A percentile compares a stretch with the other conserved stretches of the same genome.
phyloP scores from a whole-genome alignment of 2,329 filamentous ascomycete genomes.

The Sphaerulina vaccinii region DNA sequence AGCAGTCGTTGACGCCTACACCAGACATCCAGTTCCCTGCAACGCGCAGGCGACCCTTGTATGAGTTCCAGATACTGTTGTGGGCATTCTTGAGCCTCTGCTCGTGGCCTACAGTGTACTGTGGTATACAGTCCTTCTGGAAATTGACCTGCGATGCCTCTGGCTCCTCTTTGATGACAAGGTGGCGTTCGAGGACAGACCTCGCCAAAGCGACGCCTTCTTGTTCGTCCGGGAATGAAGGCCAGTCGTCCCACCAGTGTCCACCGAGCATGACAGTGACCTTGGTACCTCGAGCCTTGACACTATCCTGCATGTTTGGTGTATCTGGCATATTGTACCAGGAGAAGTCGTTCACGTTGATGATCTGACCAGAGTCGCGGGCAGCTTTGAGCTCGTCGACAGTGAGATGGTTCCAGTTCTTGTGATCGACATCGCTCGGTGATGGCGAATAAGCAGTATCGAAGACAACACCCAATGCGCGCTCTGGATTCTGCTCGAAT shows the following conservation, averaged over 20 bases:
- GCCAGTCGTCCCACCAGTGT: conserved; percentile 77
- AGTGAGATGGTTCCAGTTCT: conserved; percentile 27
- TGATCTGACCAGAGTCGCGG: conserved; percentile 28
- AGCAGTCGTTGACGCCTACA: conserved; percentile 52
- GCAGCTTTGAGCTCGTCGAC: conserved; percentile 27
- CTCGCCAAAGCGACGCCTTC: conserved; percentile 70
- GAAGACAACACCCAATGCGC: conserved; percentile 87
- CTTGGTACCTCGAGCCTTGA: conserved; percentile 66
- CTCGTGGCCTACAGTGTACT: conserved; percentile 79
- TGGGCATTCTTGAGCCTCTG: conserved; percentile 59
- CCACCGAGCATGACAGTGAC: conserved; percentile 93
- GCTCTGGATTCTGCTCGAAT: conserved; percentile 72
- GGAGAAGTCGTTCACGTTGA: conserved; percentile 37
- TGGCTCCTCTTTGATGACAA: conserved; percentile 66
- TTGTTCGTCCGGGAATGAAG: conserved; percentile 61
- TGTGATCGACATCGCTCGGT: conserved; percentile 25
- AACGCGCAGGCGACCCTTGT: conserved; percentile 64
- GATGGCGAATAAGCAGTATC: conserved; percentile 61
- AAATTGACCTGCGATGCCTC: conserved; percentile 61
- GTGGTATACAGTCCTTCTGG: conserved; percentile 77
- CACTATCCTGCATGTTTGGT: conserved; percentile 35
- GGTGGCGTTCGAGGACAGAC: conserved; percentile 67
- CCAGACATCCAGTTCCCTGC: conserved; percentile 50
- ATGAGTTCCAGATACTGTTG: conserved; percentile 55
- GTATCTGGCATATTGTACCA: conserved; percentile 36